A percentile compares a stretch with the other conserved stretches of the same genome.
Conservation (phyloP, 257 asterid species). For the Galeopsis tetrahit region DNA sequence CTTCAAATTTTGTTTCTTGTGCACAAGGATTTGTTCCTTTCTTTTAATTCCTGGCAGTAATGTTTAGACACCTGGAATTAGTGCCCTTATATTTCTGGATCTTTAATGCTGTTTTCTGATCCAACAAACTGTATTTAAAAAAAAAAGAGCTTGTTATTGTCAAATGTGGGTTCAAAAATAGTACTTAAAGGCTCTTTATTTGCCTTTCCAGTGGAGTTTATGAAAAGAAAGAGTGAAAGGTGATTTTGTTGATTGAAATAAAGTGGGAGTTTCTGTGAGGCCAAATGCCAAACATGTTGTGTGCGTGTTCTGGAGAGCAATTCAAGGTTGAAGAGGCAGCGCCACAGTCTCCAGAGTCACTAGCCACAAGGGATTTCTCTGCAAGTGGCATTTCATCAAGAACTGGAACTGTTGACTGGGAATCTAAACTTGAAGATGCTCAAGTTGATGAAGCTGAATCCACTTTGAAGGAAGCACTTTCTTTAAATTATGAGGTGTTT, state of each 20-base stretch:
- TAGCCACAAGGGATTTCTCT: slow-evolving; percentile 95
- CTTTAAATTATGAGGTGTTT: slow-evolving; percentile 84
- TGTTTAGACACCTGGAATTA: slow-evolving; percentile 8
- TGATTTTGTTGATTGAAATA: slow-evolving; percentile 31
- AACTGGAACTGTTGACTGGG: slow-evolving; percentile 76
- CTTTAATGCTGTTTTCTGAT: slow-evolving; percentile 25
- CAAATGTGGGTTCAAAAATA: slow-evolving; percentile 8
- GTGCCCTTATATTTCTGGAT: not conserved
- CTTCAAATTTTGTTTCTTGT: not conserved
- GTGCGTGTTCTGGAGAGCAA: slow-evolving; percentile 96
- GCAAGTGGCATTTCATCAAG: slow-evolving; percentile 87
- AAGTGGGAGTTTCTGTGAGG: slow-evolving; percentile 24
- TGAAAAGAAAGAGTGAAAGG: slow-evolving; percentile 34
- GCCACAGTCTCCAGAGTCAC: slow-evolving; percentile 86
- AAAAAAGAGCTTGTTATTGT: not conserved
- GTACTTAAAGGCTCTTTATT: slow-evolving; percentile 19
- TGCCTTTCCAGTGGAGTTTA: slow-evolving; percentile 26
- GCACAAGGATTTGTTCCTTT: slow-evolving; percentile 34
- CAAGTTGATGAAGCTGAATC: slow-evolving; percentile 96
- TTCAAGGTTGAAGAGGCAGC: slow-evolving; percentile 75
- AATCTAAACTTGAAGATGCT: slow-evolving; percentile 85
- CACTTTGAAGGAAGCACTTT: slow-evolving; percentile 89
- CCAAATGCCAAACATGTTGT: slow-evolving; percentile 57
- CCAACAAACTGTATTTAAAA: not conserved
- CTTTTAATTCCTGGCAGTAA: slow-evolving; percentile 10